Conservation (phyloP, 352 stramenopile genomes). For the Pythium brassicae region DNA sequence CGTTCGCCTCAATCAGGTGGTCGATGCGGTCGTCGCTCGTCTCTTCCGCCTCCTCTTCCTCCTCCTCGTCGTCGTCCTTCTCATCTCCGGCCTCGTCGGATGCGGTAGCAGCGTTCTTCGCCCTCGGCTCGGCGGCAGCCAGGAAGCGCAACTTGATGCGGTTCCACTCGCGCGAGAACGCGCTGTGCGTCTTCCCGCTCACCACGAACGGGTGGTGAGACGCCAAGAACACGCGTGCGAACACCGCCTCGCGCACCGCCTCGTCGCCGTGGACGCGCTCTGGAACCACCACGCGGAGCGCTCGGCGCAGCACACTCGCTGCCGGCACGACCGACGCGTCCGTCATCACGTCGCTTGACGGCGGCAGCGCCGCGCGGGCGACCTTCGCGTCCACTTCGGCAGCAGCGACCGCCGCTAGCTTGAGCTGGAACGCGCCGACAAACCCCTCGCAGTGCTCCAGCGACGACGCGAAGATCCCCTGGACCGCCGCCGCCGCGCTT, state of each 20-base stretch:
- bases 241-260: slow-evolving; percentile 35
- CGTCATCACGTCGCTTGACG: slow-evolving; percentile 20
- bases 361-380: slow-evolving; percentile 11
- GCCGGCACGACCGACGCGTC: slow-evolving; percentile 29
- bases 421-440: slow-evolving; percentile 50
- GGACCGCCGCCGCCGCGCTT: slow-evolving; percentile 39
- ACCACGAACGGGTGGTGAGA: slow-evolving; percentile 77
- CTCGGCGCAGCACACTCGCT: slow-evolving; percentile 55
- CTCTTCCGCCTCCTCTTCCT: slow-evolving; percentile 37
- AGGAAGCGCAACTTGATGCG: slow-evolving; percentile 62
- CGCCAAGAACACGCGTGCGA: slow-evolving; percentile 48
- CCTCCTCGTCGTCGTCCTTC: slow-evolving; percentile 31
- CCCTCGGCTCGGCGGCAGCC: slow-evolving; percentile 5
- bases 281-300: slow-evolving; percentile 52
- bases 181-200: slow-evolving; percentile 36
- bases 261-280: slow-evolving; percentile 25
- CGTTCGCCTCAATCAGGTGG: slow-evolving; percentile 70
- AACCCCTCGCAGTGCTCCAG: slow-evolving; percentile 52
- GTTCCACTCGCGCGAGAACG: slow-evolving; percentile 67
- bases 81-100: slow-evolving; percentile 3
- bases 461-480: slow-evolving; percentile 47
- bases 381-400: slow-evolving; percentile 29
- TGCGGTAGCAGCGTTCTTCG: slow-evolving; percentile 1
- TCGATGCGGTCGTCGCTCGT: slow-evolving; percentile 68
- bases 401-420: slow-evolving; percentile 36